Conservation (phyloP, 1,284 basidiomycete species). For the Ganoderma lingzhi region DNA sequence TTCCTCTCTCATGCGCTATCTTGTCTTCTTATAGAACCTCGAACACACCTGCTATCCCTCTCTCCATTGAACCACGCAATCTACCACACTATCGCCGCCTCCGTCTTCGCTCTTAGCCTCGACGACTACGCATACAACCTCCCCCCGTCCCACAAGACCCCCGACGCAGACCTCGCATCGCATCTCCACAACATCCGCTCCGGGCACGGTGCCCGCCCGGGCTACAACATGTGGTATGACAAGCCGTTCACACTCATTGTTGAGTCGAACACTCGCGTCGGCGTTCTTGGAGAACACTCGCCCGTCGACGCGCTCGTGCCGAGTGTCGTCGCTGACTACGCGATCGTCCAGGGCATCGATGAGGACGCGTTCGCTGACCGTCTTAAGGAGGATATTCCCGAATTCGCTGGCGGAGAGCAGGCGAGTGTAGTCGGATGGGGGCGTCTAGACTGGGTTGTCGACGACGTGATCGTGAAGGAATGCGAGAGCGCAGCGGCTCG, state of each 20-base stretch:
- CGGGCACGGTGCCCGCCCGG: constrained; percentile 66
- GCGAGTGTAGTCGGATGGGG: constrained; percentile 56
- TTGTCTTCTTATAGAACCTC: constrained; percentile 64
- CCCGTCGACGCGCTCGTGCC: constrained; percentile 93
- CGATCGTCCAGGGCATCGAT: constrained; percentile 72
- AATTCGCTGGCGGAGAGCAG: neutral
- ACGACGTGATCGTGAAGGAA: constrained; percentile 65
- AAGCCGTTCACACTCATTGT: constrained; percentile 88
- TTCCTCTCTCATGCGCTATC: neutral
- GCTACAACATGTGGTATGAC: constrained; percentile 89
- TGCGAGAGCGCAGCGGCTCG: constrained; percentile 68
- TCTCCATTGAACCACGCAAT: constrained; percentile 70
- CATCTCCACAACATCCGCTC: constrained; percentile 84
- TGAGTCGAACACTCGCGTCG: constrained; percentile 87
- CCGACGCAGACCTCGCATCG: constrained; percentile 64
- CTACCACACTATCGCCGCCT: constrained; percentile 72
- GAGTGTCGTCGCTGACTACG: constrained; percentile 90
- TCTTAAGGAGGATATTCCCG: neutral
- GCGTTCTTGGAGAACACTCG: constrained; percentile 93
- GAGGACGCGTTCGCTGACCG: constrained; percentile 43
- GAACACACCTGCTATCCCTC: constrained; percentile 72
- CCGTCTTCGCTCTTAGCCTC: constrained; percentile 80
- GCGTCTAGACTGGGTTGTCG: constrained; percentile 81
- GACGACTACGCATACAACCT: constrained; percentile 66
- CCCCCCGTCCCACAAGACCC: constrained; percentile 24